A percentile compares a stretch with the other conserved stretches of the same genome.
Evolutionary conservation across 2,329 filamentous ascomycete species (phyloP).

Genomic region (Alternaria incomplexa): DNA sequence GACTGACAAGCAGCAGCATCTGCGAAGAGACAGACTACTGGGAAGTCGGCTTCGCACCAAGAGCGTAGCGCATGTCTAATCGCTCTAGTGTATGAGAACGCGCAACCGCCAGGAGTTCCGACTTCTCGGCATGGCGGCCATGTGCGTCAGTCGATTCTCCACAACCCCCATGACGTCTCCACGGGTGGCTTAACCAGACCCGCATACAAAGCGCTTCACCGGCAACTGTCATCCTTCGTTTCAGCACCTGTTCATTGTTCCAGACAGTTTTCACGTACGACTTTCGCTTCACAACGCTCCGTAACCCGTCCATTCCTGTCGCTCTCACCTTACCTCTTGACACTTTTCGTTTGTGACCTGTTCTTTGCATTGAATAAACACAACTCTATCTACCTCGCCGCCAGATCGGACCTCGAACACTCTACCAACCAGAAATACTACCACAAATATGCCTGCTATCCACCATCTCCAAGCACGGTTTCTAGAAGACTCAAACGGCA

Average conservation of each 20-base stretch:
- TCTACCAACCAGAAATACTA: not conserved
- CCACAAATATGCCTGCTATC: constrained; percentile 22
- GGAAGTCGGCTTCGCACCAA: constrained; percentile 6
- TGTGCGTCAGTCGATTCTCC: constrained; percentile 22
- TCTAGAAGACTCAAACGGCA: constrained; percentile 7
- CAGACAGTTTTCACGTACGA: not conserved
- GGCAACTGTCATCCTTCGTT: constrained; percentile 17
- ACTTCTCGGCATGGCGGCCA: constrained; percentile 11
- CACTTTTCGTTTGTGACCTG: not conserved
- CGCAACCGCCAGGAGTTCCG: constrained; percentile 24
- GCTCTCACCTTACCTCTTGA: not conserved
- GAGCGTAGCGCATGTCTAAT: constrained; percentile 7
- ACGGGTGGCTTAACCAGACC: constrained; percentile 14
- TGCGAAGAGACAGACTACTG: not conserved
- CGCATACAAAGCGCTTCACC: constrained; percentile 32
- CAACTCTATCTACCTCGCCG: not conserved
- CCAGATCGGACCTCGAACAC: not conserved
- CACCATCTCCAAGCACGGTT: constrained; percentile 22
- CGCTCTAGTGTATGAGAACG: constrained; percentile 17
- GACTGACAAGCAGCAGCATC: not conserved
- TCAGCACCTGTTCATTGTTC: constrained; percentile 11
- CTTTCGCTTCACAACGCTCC: constrained; percentile 1
- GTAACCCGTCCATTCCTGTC: constrained; percentile 1
- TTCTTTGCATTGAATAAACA: constrained; percentile 3
- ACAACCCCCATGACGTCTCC: constrained; percentile 23